Evolutionary conservation across 148 eudicot species (phyloP), one percentile per base, ranked within the genome.

Genomic region (Fagopyrum esculentum): DNA sequence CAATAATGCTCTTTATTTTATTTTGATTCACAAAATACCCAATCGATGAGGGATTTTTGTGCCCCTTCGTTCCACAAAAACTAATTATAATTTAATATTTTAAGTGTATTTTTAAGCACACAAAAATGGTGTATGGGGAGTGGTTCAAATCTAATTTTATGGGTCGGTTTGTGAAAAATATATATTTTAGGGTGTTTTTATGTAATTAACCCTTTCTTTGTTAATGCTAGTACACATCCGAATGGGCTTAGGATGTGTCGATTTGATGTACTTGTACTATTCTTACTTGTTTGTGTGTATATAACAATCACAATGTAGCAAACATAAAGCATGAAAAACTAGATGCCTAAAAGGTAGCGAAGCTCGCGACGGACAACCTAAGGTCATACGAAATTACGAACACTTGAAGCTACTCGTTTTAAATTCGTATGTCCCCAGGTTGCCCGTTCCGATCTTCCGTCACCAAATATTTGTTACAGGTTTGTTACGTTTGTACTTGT

Each of bases 341-440:
- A 9, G 3, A 9, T 51, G 55, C 55, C 15, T 7, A 51, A 1
- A 2, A 16, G 73, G 86, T 77, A 77, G 82, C 72, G 66, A 77
- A 54, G 80, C 77, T 75, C 80, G 69, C 71, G 75, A 66, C 84
- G 84, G 30, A 80, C 80, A 60, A 52, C 84, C 47, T 77, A 84
- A 77, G 87, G 55, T 9, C 55, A 15, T 15, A 51, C 55, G 54
- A 10, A 50, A 3, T 7, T 7, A 7, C 10, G 3, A 35, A 35
- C 40, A 35, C 40, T 1, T 1, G 40, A 35, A 35, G 40, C 1
- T 51, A 51, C 55, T 51, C 61, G 61, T 5, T 51, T 22, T 51
- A 19, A 26, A 43, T 74, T 78, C 70, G 81, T 85, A 88, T 87
- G 93, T 89, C 87, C 93, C 87, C 93, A 89, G 93, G 93, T 89